Conservation (phyloP, 2,329 filamentous ascomycete species). For the Myriangium duriaei region DNA sequence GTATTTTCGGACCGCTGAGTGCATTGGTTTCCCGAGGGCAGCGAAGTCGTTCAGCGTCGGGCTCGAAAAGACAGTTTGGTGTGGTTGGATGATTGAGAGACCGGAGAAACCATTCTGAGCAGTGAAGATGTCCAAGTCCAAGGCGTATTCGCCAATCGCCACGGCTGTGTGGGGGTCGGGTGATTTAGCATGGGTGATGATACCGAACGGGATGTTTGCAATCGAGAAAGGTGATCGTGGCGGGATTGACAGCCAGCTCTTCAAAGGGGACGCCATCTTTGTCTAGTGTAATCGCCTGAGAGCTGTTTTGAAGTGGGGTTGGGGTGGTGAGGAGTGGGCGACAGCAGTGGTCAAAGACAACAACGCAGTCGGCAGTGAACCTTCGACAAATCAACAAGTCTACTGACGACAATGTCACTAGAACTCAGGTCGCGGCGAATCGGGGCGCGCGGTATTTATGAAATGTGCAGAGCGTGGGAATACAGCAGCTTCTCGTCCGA, state of each 20-base stretch:
- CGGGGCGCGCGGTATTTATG: too few relatives aligned
- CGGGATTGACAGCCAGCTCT: constrained; percentile 49
- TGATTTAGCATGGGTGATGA: constrained; percentile 54
- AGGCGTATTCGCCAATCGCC: constrained; percentile 58
- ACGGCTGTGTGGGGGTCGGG: constrained; percentile 50
- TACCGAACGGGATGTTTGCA: constrained; percentile 71
- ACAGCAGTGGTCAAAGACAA: too few relatives aligned
- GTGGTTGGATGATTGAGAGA: constrained; percentile 43
- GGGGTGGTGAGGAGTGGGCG: too few relatives aligned
- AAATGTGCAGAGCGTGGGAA: too few relatives aligned
- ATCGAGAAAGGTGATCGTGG: constrained; percentile 57
- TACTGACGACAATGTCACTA: too few relatives aligned
- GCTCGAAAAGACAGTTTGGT: constrained; percentile 50
- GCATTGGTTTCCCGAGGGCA: constrained; percentile 53
- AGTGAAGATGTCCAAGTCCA: constrained; percentile 56
- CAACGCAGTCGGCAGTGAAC: too few relatives aligned
- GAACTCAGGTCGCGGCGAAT: too few relatives aligned
- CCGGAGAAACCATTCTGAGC: constrained; percentile 46
- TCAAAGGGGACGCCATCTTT: constrained; percentile 21
- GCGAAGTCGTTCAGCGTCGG: constrained; percentile 63
- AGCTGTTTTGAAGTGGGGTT: too few relatives aligned
- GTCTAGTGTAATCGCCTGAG: too few relatives aligned
- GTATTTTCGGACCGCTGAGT: constrained; percentile 55
- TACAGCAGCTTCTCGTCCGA: too few relatives aligned
- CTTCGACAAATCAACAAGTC: too few relatives aligned